Evolutionary conservation across 768 basidiomycete genomes (phyloP).

Genomic region (Naganishia randhawae): DNA sequence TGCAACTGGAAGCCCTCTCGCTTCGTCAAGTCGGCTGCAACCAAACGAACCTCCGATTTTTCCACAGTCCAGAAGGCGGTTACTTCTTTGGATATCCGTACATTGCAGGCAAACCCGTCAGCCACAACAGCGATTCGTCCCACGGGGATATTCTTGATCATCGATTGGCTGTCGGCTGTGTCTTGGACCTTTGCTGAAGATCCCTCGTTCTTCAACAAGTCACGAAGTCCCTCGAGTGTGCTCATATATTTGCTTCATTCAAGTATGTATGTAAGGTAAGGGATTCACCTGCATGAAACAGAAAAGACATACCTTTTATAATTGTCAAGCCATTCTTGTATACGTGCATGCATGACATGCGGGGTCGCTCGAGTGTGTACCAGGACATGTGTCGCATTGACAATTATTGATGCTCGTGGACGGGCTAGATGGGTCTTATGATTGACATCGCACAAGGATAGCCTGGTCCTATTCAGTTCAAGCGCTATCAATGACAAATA

Average conservation of each 20-base stretch:
- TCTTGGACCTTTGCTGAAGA: too few relatives aligned
- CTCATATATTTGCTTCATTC: constrained; percentile 7
- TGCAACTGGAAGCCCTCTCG: constrained; percentile 4
- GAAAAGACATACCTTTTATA: constrained; percentile 4
- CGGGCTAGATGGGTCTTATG: neutral
- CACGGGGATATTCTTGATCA: neutral
- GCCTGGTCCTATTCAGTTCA: neutral
- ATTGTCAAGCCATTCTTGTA: constrained; percentile 18
- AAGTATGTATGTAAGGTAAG: neutral
- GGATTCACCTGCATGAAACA: neutral
- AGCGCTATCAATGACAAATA: constrained; percentile 4
- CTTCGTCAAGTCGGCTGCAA: neutral
- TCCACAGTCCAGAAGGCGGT: constrained; percentile 14
- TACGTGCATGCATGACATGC: constrained; percentile 13
- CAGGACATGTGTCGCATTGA: constrained; percentile 4
- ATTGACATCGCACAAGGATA: neutral
- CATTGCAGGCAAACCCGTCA: constrained; percentile 6
- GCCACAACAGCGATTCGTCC: constrained; percentile 4
- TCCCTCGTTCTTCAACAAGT: neutral
- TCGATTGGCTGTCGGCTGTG: neutral
- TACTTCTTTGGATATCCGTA: constrained; percentile 14
- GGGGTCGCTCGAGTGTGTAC: constrained; percentile 13
- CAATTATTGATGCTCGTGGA: constrained; percentile 9
- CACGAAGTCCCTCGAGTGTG: constrained; percentile 15
- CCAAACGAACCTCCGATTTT: constrained; percentile 1